phyloP scores from a whole-genome alignment of 2,329 filamentous ascomycete genomes.

The Beauveria sp. region DNA sequence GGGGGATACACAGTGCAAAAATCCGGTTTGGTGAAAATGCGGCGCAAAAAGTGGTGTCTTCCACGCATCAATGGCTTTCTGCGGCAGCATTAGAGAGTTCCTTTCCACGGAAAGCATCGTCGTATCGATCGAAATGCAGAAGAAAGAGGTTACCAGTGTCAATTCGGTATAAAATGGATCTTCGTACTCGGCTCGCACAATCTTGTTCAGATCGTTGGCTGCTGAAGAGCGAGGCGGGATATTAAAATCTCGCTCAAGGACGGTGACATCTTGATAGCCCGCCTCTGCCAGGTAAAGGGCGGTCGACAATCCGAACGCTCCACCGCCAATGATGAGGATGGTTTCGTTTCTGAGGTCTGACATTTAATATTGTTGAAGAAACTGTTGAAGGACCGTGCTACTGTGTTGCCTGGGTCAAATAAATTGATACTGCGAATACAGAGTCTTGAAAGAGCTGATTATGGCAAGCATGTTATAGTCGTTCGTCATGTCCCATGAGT shows the following conservation, averaged over 20 bases:
- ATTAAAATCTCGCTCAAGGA: constrained; percentile 33
- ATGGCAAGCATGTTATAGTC: background rate
- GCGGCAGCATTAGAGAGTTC: too few relatives aligned
- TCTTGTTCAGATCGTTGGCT: constrained; percentile 55
- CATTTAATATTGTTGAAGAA: background rate
- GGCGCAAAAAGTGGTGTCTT: constrained; percentile 43
- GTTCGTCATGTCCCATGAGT: background rate
- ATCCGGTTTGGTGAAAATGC: constrained; percentile 35
- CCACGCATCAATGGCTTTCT: constrained; percentile 45
- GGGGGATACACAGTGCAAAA: constrained; percentile 40
- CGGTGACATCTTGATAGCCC: constrained; percentile 25
- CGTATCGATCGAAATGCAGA: background rate
- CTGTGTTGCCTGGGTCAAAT: too few relatives aligned
- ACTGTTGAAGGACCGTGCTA: too few relatives aligned
- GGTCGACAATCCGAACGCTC: background rate
- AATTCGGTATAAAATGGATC: constrained; percentile 48
- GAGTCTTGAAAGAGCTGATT: too few relatives aligned
- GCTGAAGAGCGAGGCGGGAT: constrained; percentile 42
- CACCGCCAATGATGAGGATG: background rate
- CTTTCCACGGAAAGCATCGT: too few relatives aligned
- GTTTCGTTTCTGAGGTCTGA: background rate
- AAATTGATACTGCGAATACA: too few relatives aligned
- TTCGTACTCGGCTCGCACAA: constrained; percentile 51
- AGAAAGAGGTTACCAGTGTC: constrained; percentile 33
- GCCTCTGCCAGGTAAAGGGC: background rate